Evolutionary conservation across 176 grass and related monocot species (phyloP).

Genomic region (Ananas comosus): DNA sequence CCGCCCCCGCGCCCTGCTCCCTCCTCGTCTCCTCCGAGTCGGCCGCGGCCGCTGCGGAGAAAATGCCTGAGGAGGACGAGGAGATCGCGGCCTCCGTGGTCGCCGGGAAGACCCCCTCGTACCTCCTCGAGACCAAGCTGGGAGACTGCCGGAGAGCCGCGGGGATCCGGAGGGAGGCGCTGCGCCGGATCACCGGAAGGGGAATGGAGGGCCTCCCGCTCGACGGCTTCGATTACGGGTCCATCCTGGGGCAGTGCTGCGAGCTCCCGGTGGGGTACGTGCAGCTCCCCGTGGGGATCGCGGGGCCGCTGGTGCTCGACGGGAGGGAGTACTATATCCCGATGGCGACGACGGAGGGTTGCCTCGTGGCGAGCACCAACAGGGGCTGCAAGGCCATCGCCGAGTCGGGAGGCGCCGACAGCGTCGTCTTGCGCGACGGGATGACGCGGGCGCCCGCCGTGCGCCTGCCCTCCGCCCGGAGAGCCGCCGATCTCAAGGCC

Average conservation of each 20-base stretch:
- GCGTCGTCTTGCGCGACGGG: constrained; percentile 71
- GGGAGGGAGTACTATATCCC: constrained; percentile 68
- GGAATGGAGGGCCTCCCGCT: constrained; percentile 60
- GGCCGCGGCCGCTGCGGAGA: constrained; percentile 14
- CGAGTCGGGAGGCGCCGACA: constrained; percentile 59
- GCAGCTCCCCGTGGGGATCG: constrained; percentile 72
- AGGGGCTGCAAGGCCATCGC: constrained; percentile 93
- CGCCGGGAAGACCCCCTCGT: constrained; percentile 64
- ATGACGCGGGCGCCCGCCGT: constrained; percentile 70
- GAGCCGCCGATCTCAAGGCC: constrained; percentile 71
- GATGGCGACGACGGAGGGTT: constrained; percentile 95
- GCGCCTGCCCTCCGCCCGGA: constrained; percentile 42
- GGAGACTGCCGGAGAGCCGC: constrained; percentile 85
- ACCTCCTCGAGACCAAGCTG: constrained; percentile 58
- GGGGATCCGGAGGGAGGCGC: constrained; percentile 53
- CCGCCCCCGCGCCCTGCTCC: constrained; percentile 6
- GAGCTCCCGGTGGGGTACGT: constrained; percentile 83
- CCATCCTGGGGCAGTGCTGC: constrained; percentile 87
- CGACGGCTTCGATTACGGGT: constrained; percentile 73
- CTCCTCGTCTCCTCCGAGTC: constrained; percentile 33
- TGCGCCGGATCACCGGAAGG: constrained; percentile 54
- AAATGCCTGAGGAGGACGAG: constrained; percentile 79
- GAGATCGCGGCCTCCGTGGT: constrained; percentile 60
- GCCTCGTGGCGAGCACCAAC: constrained; percentile 89
- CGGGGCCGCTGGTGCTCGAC: constrained; percentile 71